Evolutionary conservation across 2,329 filamentous ascomycete species (phyloP), one percentile per base, ranked within the genome.

Genomic region (Arthrinium puccinioides): DNA sequence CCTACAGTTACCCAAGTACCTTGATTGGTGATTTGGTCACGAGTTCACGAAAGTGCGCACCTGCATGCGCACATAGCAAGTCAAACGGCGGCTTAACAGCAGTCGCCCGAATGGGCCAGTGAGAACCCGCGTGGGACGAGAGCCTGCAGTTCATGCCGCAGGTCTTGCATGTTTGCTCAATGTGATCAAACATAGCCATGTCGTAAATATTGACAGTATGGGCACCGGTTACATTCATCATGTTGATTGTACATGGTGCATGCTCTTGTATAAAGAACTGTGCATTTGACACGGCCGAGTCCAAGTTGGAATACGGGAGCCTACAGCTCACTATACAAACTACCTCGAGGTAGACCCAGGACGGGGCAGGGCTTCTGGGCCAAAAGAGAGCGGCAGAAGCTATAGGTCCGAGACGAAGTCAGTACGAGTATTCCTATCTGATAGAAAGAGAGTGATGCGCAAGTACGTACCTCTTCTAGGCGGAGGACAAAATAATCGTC

Each of bases 401-500:
- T 84, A 43, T 26, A n/a, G 24, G 30, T n/a, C n/a, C n/a, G n/a
- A n/a, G n/a, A n/a, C n/a, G n/a, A n/a, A n/a, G n/a, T n/a, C n/a
- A n/a, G n/a, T n/a, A n/a, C n/a, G n/a, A n/a, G n/a, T n/a, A n/a
- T n/a, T n/a, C n/a, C n/a, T n/a, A n/a, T n/a, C n/a, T n/a, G n/a
- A n/a, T n/a, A n/a, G n/a, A n/a, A n/a, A n/a, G n/a, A n/a, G n/a
- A n/a, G n/a, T n/a, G n/a, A n/a, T n/a, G n/a, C n/a, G n/a, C n/a
- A n/a, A n/a, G 23, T 11, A 52, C 67, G 52, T 55, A 81, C 78
- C 64, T 87, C 71, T 46, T 79, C 77, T 39, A 94, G 65, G 18
- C 70, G 83, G 63, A 79, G 69, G 18, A 86, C 76, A n/a, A 78
- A 67, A 50, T 74, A 88, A 43, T 82, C 75, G 3, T 81, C 82